phyloP scores from a whole-genome alignment of 495 filamentous ascomycete species.

The Tuber microsphaerosporum region DNA sequence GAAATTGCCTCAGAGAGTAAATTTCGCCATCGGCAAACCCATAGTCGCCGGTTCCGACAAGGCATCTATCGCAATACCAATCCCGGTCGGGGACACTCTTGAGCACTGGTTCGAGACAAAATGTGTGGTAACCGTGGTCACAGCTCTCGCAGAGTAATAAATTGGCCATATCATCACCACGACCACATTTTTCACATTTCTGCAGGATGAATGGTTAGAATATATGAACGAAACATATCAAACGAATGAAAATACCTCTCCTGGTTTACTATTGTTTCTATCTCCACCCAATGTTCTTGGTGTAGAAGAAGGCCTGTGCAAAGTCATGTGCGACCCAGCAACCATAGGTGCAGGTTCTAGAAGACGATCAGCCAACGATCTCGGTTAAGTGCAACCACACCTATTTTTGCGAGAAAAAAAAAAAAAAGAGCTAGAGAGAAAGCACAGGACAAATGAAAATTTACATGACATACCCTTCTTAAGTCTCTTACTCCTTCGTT shows the following conservation, averaged over 20 bases:
- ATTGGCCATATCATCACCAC: slow-evolving; percentile 60
- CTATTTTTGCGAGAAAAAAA: slow-evolving; percentile 21
- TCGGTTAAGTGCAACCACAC: slow-evolving; percentile 32
- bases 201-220: slow-evolving; percentile 41
- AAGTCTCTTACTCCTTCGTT: slow-evolving; percentile 81
- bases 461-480: slow-evolving; percentile 68
- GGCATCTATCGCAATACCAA: slow-evolving; percentile 92
- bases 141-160: slow-evolving; percentile 89
- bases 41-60: slow-evolving; percentile 94
- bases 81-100: slow-evolving; percentile 72
- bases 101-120: slow-evolving; percentile 83
- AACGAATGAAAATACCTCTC: slow-evolving; percentile 57
- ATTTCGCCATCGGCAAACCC: slow-evolving; percentile 96
- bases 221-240: slow-evolving; percentile 6
- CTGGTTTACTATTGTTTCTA: slow-evolving; percentile 57
- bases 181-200: slow-evolving; percentile 85
- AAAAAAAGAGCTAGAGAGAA: slow-evolving; percentile 23
- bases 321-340: slow-evolving; percentile 92
- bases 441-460: slow-evolving; percentile 26
- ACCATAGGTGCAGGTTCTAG: slow-evolving; percentile 80
- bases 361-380: slow-evolving; percentile 37
- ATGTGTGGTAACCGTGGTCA: slow-evolving; percentile 78
- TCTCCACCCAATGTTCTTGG: slow-evolving; percentile 60
- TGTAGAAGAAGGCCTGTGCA: slow-evolving; percentile 68
- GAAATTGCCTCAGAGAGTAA: slow-evolving; percentile 92